Evolutionary conservation across 2,329 filamentous ascomycete species (phyloP), one percentile per base, ranked within the genome.

Genomic region (Fusarium burgessii): DNA sequence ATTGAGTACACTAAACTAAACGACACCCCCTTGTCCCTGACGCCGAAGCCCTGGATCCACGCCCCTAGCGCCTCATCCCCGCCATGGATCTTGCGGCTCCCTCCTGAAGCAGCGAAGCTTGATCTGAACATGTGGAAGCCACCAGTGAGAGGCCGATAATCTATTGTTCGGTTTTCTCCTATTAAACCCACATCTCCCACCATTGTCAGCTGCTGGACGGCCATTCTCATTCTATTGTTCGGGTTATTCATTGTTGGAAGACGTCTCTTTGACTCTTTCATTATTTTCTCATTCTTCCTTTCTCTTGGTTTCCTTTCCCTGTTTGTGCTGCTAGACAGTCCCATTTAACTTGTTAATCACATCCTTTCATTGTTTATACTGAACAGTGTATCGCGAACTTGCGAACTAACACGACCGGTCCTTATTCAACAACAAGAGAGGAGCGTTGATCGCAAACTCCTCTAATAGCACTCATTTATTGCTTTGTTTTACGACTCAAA

Each of bases 361-460:
- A 58, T 75, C 72, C 47, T 73, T 75, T 72, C 63, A 55, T 61
- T 70, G 59, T 66, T 54, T 70, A 58, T 35, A 52, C 18, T 36
- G 45, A 67, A 71, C 66, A 61, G 56, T 65, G 67, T 64, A 57
- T 72, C 67, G 62, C 56, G 54, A 66, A 51, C 62, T 65, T 61
- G 47, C 47, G 50, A 64, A 58, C 55, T 54, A 45, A 52, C 68
- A 62, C 66, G 33, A 65, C 60, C 60, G 40, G 58, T 73, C 52
- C 45, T 71, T 68, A 76, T 69, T 68, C 62, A 70, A 60, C n/a
- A 52, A 62, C 65, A 66, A 46, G 66, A 76, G 74, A 78, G 75
- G 75, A 77, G 70, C 76, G 76, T 78, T 78, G 77, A 78, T 77
- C 77, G 76, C 68, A 69, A 56, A 51, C 63, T 77, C 71, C 75